Evolutionary conservation across 257 asterid genomes (phyloP).

Genomic region (Leonotis leonurus): DNA sequence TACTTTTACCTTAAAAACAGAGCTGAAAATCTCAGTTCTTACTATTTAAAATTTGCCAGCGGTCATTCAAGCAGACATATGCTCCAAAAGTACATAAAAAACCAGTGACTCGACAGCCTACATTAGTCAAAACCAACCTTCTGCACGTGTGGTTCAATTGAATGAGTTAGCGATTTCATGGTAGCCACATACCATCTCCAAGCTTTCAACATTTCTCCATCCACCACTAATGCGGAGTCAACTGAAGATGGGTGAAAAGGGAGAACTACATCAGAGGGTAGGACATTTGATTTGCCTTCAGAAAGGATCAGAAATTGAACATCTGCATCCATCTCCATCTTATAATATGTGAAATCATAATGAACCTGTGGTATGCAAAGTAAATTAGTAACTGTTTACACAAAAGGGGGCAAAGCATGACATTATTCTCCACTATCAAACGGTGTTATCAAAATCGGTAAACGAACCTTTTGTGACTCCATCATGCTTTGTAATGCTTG

Average conservation of each 20-base stretch:
- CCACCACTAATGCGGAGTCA: slow-evolving; percentile 26
- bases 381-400: background rate
- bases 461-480: slow-evolving; percentile 59
- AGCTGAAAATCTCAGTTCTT: no score
- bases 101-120: background rate
- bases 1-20: no score
- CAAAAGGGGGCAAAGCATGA: background rate
- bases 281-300: slow-evolving; percentile 76
- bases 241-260: slow-evolving; percentile 63
- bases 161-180: slow-evolving; percentile 62
- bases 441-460: background rate
- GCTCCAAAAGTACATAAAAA: background rate
- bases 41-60: no score
- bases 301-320: slow-evolving; percentile 73
- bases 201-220: slow-evolving; percentile 42
- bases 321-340: slow-evolving; percentile 79
- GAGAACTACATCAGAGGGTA: slow-evolving; percentile 80
- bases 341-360: slow-evolving; percentile 83
- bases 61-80: background rate
- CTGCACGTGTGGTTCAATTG: slow-evolving; percentile 64
- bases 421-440: background rate
- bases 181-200: slow-evolving; percentile 95
- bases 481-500: slow-evolving; percentile 47
- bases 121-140: slow-evolving; percentile 35
- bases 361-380: slow-evolving; percentile 41